Percentiles rank a stretch among this genome's conserved stretches.
Evolutionary conservation across 192 early-diverging fungal genomes (phyloP).

Genomic region (Spizellomyces sp.): DNA sequence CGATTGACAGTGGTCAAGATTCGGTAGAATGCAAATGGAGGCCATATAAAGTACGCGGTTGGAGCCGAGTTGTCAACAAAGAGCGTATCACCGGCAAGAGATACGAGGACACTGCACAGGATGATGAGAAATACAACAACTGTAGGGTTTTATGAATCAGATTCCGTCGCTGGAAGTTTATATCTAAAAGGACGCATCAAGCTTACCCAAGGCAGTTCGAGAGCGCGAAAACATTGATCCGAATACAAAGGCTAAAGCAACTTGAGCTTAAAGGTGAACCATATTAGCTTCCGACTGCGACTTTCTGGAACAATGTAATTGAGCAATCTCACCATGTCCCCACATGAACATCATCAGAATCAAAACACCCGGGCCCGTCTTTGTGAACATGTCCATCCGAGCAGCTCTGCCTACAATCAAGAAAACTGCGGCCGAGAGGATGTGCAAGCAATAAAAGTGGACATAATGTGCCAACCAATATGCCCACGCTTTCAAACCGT

Average conservation of each 20-base stretch:
- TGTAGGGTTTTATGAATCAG: not conserved
- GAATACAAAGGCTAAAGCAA: constrained; percentile 69
- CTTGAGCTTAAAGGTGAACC: too few species aligned
- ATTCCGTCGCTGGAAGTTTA: not conserved
- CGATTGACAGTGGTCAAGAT: constrained; percentile 54
- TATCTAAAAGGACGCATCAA: too few species aligned
- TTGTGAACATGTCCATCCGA: constrained; percentile 61
- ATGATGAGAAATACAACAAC: constrained; percentile 67
- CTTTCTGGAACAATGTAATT: constrained; percentile 22
- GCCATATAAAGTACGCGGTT: constrained; percentile 63
- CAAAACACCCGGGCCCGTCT: constrained; percentile 49
- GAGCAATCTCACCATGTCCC: constrained; percentile 48
- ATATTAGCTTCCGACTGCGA: constrained; percentile 62
- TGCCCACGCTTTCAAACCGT: constrained; percentile 59
- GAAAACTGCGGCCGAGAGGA: constrained; percentile 60
- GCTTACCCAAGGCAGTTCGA: constrained; percentile 53
- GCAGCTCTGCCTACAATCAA: constrained; percentile 54
- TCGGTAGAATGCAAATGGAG: constrained; percentile 73
- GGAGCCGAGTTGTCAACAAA: constrained; percentile 45
- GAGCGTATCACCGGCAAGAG: constrained; percentile 53
- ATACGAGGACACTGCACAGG: constrained; percentile 66
- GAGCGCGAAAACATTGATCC: constrained; percentile 60
- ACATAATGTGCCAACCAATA: constrained; percentile 70
- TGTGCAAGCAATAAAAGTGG: constrained; percentile 62
- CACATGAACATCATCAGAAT: constrained; percentile 66